phyloP scores from a whole-genome alignment of 306 rosid genomes.

The Ziziphus jujuba region DNA sequence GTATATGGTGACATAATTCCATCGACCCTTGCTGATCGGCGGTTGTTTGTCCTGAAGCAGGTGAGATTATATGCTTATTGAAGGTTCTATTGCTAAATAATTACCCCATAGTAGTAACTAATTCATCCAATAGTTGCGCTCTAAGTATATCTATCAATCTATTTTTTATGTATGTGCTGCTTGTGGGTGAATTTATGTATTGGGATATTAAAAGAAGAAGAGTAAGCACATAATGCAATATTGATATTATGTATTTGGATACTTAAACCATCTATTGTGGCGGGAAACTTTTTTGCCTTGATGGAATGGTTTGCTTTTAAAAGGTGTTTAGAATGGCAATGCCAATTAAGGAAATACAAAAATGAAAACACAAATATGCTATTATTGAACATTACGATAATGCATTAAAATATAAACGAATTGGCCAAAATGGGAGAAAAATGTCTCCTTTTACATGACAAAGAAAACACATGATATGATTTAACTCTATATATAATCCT shows the following conservation, averaged over 20 bases:
- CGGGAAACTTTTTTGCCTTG: not conserved
- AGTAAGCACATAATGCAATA: not conserved
- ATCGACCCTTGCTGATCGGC: conserved; percentile 74
- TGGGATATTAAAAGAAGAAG: not conserved
- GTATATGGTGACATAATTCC: conserved; percentile 94
- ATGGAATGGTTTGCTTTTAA: too few species aligned
- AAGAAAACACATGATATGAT: too few species aligned
- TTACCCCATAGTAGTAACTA: not conserved
- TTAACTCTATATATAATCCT: too few species aligned
- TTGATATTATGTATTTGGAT: not conserved
- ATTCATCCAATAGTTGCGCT: not conserved
- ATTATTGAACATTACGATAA: too few species aligned
- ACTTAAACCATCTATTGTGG: not conserved
- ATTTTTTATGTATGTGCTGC: not conserved
- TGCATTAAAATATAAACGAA: too few species aligned
- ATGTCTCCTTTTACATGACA: too few species aligned
- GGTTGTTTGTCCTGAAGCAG: conserved; percentile 91
- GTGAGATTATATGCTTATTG: conserved; percentile 34
- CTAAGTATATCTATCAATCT: not conserved
- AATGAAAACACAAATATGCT: too few species aligned
- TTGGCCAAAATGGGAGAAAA: too few species aligned
- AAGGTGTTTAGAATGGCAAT: too few species aligned
- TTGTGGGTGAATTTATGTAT: not conserved
- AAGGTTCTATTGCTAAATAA: conserved; percentile 18
- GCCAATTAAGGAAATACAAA: too few species aligned